Evolutionary conservation across 352 stramenopile species (phyloP).

Genomic region (Aphanomyces cochlioides): DNA sequence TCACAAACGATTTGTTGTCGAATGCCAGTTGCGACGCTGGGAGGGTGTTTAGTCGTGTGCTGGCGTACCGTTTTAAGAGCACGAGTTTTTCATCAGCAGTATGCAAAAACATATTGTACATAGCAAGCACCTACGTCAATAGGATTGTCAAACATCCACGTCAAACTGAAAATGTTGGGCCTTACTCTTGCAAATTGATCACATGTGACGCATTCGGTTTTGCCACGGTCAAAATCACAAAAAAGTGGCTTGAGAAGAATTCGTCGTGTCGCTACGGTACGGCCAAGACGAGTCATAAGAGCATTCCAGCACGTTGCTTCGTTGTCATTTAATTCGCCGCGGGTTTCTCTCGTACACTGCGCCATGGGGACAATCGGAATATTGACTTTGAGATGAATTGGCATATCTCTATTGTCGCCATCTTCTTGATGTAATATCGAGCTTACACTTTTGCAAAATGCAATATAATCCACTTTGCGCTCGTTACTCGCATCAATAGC

Average conservation of each 20-base stretch:
- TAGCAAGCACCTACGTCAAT: conserved; percentile 41
- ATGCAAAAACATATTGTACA: conserved; percentile 64
- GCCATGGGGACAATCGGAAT: conserved; percentile 34
- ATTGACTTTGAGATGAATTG: conserved; percentile 31
- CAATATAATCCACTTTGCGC: conserved; percentile 71
- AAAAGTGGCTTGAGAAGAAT: conserved; percentile 77
- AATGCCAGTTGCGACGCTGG: conserved; percentile 12
- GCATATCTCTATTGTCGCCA: conserved; percentile 54
- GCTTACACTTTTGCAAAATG: conserved; percentile 65
- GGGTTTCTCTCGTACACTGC: conserved; percentile 62
- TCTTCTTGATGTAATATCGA: conserved; percentile 28
- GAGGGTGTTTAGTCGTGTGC: conserved; percentile 34
- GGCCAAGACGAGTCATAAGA: conserved; percentile 63
- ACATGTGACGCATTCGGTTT: conserved; percentile 69
- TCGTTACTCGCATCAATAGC: conserved; percentile 40
- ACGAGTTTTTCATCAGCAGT: conserved; percentile 48
- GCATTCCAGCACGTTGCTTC: conserved; percentile 44
- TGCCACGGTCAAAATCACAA: conserved; percentile 75
- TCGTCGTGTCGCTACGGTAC: conserved; percentile 52
- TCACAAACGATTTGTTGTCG: conserved; percentile 69
- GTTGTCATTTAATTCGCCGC: conserved; percentile 48
- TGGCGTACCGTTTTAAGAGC: conserved; percentile 68
- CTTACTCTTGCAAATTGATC: conserved; percentile 76
- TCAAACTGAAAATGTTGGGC: neutral
- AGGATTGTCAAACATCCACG: neutral